Evolutionary conservation across 2,329 filamentous ascomycete species (phyloP).

Genomic region (Monilinia laxa): DNA sequence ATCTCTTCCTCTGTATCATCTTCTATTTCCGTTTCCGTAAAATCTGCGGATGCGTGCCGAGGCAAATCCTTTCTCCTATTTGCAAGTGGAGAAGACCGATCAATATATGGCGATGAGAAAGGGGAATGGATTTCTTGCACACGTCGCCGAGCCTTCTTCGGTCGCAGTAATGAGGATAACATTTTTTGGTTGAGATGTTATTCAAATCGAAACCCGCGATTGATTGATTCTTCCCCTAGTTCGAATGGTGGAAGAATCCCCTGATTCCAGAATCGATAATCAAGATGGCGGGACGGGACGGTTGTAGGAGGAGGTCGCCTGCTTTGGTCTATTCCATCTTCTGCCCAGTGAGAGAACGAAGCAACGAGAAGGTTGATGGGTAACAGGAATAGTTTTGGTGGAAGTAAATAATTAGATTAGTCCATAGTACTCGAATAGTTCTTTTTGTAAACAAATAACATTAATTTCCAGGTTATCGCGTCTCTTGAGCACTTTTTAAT

Average conservation of each 20-base stretch:
- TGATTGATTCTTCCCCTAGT: background rate
- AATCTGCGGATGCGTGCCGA: slow-evolving; percentile 57
- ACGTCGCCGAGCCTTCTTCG: slow-evolving; percentile 39
- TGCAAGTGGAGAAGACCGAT: slow-evolving; percentile 33
- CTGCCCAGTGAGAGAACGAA: background rate
- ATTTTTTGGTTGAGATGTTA: slow-evolving; percentile 30
- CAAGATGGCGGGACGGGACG: background rate
- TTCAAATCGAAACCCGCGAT: background rate
- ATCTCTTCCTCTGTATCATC: slow-evolving; percentile 36
- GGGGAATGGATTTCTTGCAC: slow-evolving; percentile 35
- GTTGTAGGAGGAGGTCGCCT: background rate
- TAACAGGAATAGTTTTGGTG: background rate
- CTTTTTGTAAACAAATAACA: background rate
- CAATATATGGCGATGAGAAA: slow-evolving; percentile 39
- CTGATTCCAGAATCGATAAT: background rate
- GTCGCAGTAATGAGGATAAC: slow-evolving; percentile 43
- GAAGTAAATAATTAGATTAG: background rate
- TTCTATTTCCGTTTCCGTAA: slow-evolving; percentile 61
- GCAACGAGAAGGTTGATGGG: background rate
- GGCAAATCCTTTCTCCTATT: slow-evolving; percentile 28
- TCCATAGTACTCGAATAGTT: background rate
- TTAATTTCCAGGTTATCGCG: slow-evolving; percentile 17
- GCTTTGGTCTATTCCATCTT: slow-evolving; percentile 14
- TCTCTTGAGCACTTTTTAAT: slow-evolving; percentile 2
- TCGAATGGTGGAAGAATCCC: background rate